Evolutionary conservation across 257 asterid species (phyloP), one percentile per base, ranked within the genome.

Genomic region (Solanum lignicaule): DNA sequence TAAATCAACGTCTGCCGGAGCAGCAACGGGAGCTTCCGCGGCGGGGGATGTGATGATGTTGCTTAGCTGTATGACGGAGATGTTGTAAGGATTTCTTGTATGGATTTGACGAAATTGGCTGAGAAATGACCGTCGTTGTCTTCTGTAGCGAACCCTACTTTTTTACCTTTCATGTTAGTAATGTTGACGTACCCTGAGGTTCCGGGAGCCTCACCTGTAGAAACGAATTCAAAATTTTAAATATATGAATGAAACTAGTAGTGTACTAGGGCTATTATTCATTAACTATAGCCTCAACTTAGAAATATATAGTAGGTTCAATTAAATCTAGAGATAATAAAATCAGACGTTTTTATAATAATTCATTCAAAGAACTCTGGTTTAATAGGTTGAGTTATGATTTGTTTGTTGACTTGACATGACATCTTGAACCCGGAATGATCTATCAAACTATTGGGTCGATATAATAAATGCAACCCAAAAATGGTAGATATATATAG

Each of bases 181-280:
- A 96, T 95, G 83, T 94, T 94, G 87, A 95, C 98, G 86, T 93
- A 96, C 0, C 99, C 98, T 29, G 98, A 93, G 16, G 99, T 95
- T 0, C 98, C 99, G 41, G 95, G 90, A 25, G 99, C 99, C 60
- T 92, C 94, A 2, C 99, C 98, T 90, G 95, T 4, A 79, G 1
- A 79, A 29, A 2, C 85, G 16, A 1, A 79, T 79, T 27, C 85
- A 46, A 32, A 9, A 15, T 27, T 79, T 79, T 16, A 7, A 4
- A 46, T 1, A 4, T 12, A 14, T 46, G 20, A 38, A 10, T 38
- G 25, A 23, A 38, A 12, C 2, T 72, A 32, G 14, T 32, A 33
- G 25, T 14, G 10, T 5, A 7, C 1, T 16, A 71, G 23, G 3
- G 20, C 20, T 68, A 68, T 27, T 68, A 68, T 68, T 27, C 31